Base-by-base conservation (phyloP, 305 asterid species). In the Solanum hybrid region DNA sequence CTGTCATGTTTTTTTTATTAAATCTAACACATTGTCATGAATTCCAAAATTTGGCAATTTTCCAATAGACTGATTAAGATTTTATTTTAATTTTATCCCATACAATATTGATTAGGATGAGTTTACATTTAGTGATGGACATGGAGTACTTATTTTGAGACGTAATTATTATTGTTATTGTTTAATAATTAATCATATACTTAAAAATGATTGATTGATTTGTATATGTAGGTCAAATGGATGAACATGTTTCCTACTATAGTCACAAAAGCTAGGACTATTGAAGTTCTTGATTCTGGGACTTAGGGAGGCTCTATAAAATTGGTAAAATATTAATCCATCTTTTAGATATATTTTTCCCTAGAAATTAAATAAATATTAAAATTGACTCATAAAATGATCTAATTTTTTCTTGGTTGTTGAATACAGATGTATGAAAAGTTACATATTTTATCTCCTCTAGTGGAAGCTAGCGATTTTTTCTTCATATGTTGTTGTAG, bases 221-320 rank as follows among this genome's bases (percentile, higher is more conserved):
- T 14, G 17, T 45, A 14, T 45, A 45, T 14, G 61, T 20, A 96
- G 97, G 82, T 91, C 65, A 95, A 94, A 89, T 95, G 95, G 96
- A 92, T 89, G 93, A 95, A 95, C 26, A 79, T 93, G 92, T 94
- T 97, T 89, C 94, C 96, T 39, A 93, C 94, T 5, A 93, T 95
- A 32, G 95, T 95, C 82, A 92, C 91, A 3, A 91, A 92, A 88
- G 95, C 96, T 15, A 91, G 88, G 87, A 93, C 92, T 37, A 87
- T 95, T 89, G 95, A 93, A 90, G 91, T 91, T 34, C 73, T 95
- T 76, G 95, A 95, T 68, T 91, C 93, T 4, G 95, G 93, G 85
- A 82, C 39, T 14, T 33, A 88, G 12, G 96, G 94, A 7, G 97
- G 96, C 45, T 91, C 93, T 83, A 73, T 96, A 70, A 93, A 90